Evolutionary conservation across 495 filamentous ascomycete genomes (phyloP).

Genomic region (Trichoderma reesei): DNA sequence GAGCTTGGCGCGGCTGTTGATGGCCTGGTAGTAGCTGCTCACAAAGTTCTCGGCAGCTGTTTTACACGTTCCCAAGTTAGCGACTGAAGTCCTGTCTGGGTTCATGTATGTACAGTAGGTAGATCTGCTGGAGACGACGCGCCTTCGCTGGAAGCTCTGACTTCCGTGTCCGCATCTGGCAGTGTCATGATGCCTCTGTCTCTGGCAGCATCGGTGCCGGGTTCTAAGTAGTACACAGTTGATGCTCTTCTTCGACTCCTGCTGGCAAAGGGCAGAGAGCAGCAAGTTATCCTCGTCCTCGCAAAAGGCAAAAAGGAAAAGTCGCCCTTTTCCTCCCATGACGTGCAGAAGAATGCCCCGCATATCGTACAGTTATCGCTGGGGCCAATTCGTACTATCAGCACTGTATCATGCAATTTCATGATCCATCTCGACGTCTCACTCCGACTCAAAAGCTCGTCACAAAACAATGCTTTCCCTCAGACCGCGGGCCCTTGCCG

Average conservation of each 20-base stretch:
- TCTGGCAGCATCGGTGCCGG: background rate
- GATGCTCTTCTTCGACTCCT: background rate
- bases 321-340: background rate
- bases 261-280: background rate
- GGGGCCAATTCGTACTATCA: background rate
- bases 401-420: slow-evolving; percentile 7
- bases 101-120: too few relatives aligned
- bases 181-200: slow-evolving; percentile 9
- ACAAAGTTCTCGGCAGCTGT: slow-evolving; percentile 32
- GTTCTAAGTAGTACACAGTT: background rate
- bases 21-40: slow-evolving; percentile 30
- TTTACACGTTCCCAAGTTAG: background rate
- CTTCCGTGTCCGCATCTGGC: slow-evolving; percentile 15
- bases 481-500: background rate
- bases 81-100: background rate
- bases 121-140: slow-evolving; percentile 9
- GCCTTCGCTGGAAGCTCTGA: slow-evolving; percentile 24
- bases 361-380: background rate
- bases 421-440: background rate
- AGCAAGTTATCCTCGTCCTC: background rate
- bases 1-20: slow-evolving; percentile 27
- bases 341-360: background rate
- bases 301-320: background rate
- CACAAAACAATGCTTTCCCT: background rate
- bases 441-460: background rate